These are phyloP conservation scores for Solanum lycopersicoides DNA, from an alignment of 257 asterid genomes.

Conservation along the genomic window DNA sequence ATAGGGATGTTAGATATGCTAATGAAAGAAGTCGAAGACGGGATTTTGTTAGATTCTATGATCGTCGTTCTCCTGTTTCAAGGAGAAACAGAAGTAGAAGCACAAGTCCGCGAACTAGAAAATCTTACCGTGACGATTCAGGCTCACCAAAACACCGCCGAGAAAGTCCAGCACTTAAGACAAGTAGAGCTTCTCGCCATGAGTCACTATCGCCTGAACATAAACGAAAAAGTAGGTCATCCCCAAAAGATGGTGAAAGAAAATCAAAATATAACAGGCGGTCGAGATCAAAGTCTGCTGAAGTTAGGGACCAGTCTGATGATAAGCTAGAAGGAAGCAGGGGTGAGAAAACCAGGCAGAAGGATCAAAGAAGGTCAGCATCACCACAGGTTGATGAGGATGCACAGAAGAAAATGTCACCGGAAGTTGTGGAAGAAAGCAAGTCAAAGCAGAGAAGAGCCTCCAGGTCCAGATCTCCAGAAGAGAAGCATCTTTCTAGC, in stretches of 20 bases:
- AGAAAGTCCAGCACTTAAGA: slow-evolving; percentile 44
- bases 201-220: slow-evolving; percentile 62
- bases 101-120: slow-evolving; percentile 56
- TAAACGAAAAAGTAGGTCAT: slow-evolving; percentile 47
- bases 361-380: slow-evolving; percentile 45
- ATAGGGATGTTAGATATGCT: slow-evolving; percentile 55
- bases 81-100: slow-evolving; percentile 82
- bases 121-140: slow-evolving; percentile 46
- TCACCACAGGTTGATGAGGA: slow-evolving; percentile 35
- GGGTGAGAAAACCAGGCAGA: slow-evolving; percentile 43
- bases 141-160: slow-evolving; percentile 46
- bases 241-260: slow-evolving; percentile 48
- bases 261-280: slow-evolving; percentile 55
- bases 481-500: slow-evolving; percentile 36
- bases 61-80: slow-evolving; percentile 38
- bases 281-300: slow-evolving; percentile 72
- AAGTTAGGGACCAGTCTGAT: slow-evolving; percentile 39
- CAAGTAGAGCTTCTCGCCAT: slow-evolving; percentile 40
- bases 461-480: slow-evolving; percentile 57
- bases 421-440: slow-evolving; percentile 43
- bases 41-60: slow-evolving; percentile 43
- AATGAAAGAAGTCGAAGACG: slow-evolving; percentile 51
- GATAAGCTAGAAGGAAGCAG: slow-evolving; percentile 33
- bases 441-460: slow-evolving; percentile 41
- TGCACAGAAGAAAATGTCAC: slow-evolving; percentile 26